Base-by-base conservation (phyloP, 2,329 filamentous ascomycete genomes). In the Neofusicoccum sp. region DNA sequence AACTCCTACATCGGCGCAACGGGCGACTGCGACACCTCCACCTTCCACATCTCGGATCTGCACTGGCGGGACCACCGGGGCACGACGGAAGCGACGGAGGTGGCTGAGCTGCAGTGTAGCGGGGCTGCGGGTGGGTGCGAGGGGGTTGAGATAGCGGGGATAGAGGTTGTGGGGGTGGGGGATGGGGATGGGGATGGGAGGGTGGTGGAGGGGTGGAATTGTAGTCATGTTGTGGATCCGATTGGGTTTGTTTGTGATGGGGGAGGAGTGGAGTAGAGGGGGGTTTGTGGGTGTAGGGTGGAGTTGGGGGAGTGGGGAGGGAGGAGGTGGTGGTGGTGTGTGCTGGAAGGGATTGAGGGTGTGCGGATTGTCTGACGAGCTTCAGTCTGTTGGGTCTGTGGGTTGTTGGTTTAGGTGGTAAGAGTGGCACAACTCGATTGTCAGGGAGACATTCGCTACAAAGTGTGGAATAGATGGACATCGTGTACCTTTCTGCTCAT, bases 1-100 rank as follows among this genome's bases (percentile, higher is more conserved):
- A 79, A 75, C 1, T 66, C 68, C 0, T 78, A 74, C 59, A 71
- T 58, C 3, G 71, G 71, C 3, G 69, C 70, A 3, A 64, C 64
- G 3, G 74, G 76, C 0, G 75, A 77, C 47, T 78, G 75, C 63
- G 75, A 73, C 0, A 76, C 73, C 6, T 74, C 70, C 0, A 64
- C 70, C 34, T 80, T 80, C 61, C 69, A 79, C 51, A 66, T 80
- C 20, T 63, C 63, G 3, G 69, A 76, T 53, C 63, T 78, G 2
- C 58, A 58, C 3, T 68, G 71, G 44, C 64, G 65, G 9, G 68
- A 70, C 9, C 56, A 71, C 34, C 64, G 59, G n/a, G 74, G 75
- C 3, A 76, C 69, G 14, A 68, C 66, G 43, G 6, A 7, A 11
- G 43, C 43, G 43, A 28, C 43, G 14, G 24, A 30, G 24, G 43